Percentiles rank a stretch among this genome's conserved stretches.
Evolutionary conservation across 805 yeast genomes (phyloP).

Genomic region (Lipomyces kockii): DNA sequence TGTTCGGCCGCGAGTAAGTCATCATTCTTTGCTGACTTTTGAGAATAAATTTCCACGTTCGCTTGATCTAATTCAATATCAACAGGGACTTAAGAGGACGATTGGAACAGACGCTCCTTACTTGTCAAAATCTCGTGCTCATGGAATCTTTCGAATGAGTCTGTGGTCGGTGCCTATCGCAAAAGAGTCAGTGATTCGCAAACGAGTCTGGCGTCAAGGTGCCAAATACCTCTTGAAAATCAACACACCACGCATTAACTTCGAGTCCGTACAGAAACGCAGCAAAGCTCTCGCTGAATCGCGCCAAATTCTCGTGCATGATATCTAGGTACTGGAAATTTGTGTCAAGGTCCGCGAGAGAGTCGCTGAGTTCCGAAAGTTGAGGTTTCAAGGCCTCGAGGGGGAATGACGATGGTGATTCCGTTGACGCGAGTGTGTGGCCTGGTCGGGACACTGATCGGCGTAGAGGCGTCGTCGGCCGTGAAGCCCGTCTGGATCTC

Average conservation of each 20-base stretch:
- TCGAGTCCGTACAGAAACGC: constrained; percentile 78
- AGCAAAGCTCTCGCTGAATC: constrained; percentile 78
- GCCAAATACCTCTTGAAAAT: constrained; percentile 51
- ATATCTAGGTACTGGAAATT: constrained; percentile 61
- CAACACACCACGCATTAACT: constrained; percentile 88
- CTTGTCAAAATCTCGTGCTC: constrained; percentile 23
- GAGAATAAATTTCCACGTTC: neutral
- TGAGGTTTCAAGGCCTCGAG: constrained; percentile 36
- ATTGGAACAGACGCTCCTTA: constrained; percentile 9
- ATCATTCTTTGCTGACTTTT: neutral
- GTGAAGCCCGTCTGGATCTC: constrained; percentile 31
- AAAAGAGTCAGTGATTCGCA: neutral
- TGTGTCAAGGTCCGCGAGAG: constrained; percentile 56
- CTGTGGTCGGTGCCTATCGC: constrained; percentile 32
- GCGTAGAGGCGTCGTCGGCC: constrained; percentile 36
- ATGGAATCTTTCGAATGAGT: constrained; percentile 20
- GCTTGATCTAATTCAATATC: neutral
- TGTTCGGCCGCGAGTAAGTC: neutral
- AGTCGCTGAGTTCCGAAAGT: constrained; percentile 44
- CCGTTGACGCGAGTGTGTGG: constrained; percentile 12
- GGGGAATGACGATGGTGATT: constrained; percentile 16
- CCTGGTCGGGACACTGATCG: constrained; percentile 32
- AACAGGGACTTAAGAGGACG: neutral
- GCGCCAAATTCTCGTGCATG: constrained; percentile 64
- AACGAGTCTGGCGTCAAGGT: neutral